Evolutionary conservation across 164 flowering plant species (phyloP).

Genomic region (Vitis amurensis): DNA sequence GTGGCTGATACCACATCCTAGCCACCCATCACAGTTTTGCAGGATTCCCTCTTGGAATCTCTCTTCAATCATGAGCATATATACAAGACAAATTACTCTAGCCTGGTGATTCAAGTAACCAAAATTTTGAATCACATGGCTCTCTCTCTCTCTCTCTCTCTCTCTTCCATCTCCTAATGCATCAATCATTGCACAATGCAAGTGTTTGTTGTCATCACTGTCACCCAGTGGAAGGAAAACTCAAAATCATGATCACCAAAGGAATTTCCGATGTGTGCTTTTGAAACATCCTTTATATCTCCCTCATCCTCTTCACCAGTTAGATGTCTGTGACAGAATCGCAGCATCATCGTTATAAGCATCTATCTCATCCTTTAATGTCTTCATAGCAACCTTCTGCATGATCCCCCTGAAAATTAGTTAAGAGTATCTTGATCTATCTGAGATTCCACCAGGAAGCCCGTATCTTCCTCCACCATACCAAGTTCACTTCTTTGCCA

Average conservation of each 20-base stretch:
- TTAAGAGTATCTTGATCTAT: conserved; percentile 2
- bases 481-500: conserved; percentile 34
- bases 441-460: conserved; percentile 37
- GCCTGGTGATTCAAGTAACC: no score
- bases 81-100: no score
- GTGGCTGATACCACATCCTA: no score
- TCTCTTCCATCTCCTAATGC: neutral
- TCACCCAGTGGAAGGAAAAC: neutral
- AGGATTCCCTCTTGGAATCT: no score
- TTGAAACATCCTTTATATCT: conserved; percentile 19
- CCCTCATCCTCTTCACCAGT: conserved; percentile 23
- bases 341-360: conserved; percentile 9
- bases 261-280: neutral
- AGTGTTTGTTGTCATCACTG: neutral
- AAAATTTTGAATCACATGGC: no score
- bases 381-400: conserved; percentile 12
- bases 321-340: conserved; percentile 1
- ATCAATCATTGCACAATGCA: conserved; percentile 12
- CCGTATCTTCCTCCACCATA: conserved; percentile 31
- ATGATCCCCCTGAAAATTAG: conserved; percentile 8
- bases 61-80: no score
- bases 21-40: no score
- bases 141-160: no score
- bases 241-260: neutral
- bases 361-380: conserved; percentile 9